phyloP scores from a whole-genome alignment of 2,329 filamentous ascomycete genomes.

The Beauveria australis region DNA sequence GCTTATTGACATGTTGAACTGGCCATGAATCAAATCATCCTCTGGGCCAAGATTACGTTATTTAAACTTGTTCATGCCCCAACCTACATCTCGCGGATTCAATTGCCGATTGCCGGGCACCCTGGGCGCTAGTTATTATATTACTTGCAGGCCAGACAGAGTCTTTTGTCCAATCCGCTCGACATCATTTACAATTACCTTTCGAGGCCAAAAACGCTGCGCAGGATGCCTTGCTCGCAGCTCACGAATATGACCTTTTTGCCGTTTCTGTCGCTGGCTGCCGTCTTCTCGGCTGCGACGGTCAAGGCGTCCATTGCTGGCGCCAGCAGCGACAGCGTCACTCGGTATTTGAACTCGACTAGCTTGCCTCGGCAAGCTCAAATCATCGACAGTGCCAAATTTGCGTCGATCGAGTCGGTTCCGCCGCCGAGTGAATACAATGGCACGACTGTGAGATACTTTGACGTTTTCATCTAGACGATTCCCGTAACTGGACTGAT shows the following conservation, averaged over 20 bases:
- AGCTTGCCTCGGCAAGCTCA: not conserved
- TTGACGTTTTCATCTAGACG: conserved; percentile 13
- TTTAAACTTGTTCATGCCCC: not conserved
- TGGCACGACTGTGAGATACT: conserved; percentile 10
- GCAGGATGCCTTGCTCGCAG: not conserved
- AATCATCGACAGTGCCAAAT: not conserved
- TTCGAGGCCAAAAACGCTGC: not conserved
- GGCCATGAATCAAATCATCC: too few relatives aligned
- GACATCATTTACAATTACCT: not conserved
- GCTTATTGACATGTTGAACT: too few relatives aligned
- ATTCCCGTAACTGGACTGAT: not conserved
- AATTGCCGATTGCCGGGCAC: conserved; percentile 5
- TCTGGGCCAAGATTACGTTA: not conserved
- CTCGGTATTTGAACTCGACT: not conserved
- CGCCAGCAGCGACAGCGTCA: not conserved
- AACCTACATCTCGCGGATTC: not conserved
- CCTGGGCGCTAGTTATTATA: not conserved
- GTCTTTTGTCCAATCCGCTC: not conserved
- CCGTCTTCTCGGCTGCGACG: not conserved
- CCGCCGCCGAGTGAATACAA: conserved; percentile 1
- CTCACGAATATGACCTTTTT: not conserved
- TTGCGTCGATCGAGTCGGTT: conserved; percentile 15
- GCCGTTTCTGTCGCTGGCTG: not conserved
- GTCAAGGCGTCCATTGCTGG: not conserved
- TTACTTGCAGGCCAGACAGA: too few relatives aligned